Percentiles rank a stretch among this genome's conserved stretches.
phyloP scores from a whole-genome alignment of 257 asterid genomes.

The Paulownia fortunei region DNA sequence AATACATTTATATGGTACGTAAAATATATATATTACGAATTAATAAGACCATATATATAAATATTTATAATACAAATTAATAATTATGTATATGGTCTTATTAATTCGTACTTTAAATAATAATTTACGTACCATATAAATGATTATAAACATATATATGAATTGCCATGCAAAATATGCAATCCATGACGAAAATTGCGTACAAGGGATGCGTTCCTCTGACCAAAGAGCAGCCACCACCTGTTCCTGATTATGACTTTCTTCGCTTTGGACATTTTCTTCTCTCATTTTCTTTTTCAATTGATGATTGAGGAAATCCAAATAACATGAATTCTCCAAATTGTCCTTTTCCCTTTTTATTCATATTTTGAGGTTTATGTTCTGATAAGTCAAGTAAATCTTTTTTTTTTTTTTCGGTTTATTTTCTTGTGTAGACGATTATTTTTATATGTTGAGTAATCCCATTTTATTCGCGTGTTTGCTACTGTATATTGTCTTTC shows the following conservation, averaged over 20 bases:
- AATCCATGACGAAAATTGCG: conserved; percentile 65
- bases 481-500: neutral
- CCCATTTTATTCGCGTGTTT: neutral
- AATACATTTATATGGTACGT: neutral
- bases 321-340: conserved; percentile 4
- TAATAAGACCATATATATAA: conserved; percentile 12
- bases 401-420: neutral
- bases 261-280: neutral
- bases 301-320: conserved; percentile 11
- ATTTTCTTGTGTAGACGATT: neutral
- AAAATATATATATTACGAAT: conserved; percentile 1
- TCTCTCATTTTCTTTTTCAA: neutral
- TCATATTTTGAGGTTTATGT: neutral
- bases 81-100: too few relatives aligned
- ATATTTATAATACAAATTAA: conserved; percentile 9
- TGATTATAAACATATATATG: too few relatives aligned
- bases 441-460: neutral
- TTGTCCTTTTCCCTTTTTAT: conserved; percentile 9
- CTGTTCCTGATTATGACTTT: conserved; percentile 47
- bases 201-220: conserved; percentile 54
- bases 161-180: conserved; percentile 50
- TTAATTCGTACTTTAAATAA: too few relatives aligned
- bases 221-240: conserved; percentile 54
- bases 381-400: too few relatives aligned
- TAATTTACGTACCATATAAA: too few relatives aligned